Base-by-base conservation (phyloP, 257 asterid genomes). In the Mentha longifolia region DNA sequence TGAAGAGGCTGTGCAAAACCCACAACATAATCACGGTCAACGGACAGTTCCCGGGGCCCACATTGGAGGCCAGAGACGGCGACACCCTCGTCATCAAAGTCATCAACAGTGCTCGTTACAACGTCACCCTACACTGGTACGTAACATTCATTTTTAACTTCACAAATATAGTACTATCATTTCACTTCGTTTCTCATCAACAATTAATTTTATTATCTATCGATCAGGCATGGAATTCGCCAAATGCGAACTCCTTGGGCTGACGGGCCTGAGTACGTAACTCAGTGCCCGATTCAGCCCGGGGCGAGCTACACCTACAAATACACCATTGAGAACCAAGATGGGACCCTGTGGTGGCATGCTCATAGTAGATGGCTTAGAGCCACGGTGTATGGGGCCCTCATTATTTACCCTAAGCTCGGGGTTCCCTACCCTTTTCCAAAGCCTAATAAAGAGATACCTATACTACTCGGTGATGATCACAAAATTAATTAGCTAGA, bases 21-120 rank as follows among this genome's bases (percentile, higher is more conserved):
- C 83, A 77, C 64, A 84, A 50, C 65, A 82, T 86, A 64, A 71
- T 90, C 42, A 88, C 96, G 0, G 90, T 88, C 0, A 88, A 88
- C 14, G 94, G 90, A 0, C 94, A 84, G 72, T 85, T 90, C 16
- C 97, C 96, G 3, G 96, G 95, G 55, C 96, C 97, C 7, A 85
- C 84, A 6, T 47, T 90, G 67, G 72, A 59, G 8, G 94, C 67
- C 3, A 81, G 89, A 51, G 74, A 86, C 11, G 94, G 96, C 7
- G 96, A 90, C 73, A 72, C 83, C 1, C 78, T 90, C 31, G 75
- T 81, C 45, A 77, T 90, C 79, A 85, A 78, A n/a, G 96, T 80
- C 78, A 28, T 76, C 9, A 88, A 90, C 68, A 70, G 52, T 37
- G 93, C 88, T 1, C 86, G 77, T 54, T 81, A 88, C 83, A 90